Evolutionary conservation across 83 land plant genomes (phyloP), one percentile per base, ranked within the genome.

Genomic region (Picea abies): DNA sequence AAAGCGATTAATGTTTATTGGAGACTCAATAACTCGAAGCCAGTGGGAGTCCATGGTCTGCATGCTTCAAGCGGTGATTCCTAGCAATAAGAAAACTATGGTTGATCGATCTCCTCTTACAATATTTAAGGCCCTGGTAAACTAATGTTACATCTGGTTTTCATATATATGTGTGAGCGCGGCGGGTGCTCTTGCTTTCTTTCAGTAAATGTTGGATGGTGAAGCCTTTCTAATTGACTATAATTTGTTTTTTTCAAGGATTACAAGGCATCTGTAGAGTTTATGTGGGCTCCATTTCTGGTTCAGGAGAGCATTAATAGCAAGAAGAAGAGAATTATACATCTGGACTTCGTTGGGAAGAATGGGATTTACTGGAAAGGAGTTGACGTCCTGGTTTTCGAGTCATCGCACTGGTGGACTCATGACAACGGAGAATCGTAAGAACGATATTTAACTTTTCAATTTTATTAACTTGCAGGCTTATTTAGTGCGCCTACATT

Each of bases 321-420:
- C 56, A 22, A 82, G 19, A 80, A 60, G 26, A 80, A 88, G 76
- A 86, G 84, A 63, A 69, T 85, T 3, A 76, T 90, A 35, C 84
- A 84, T 23, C 60, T 94, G 70, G 96, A 94, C 79, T 81, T 66
- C 69, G 87, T 94, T 52, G 89, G 89, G 80, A 86, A 84, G 70
- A 88, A 89, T 79, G 93, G 89, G 22, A 84, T 73, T 25, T 84
- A 86, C 68, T 94, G 96, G 96, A 89, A 86, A 79, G 88, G 90
- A 79, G 91, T 87, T 47, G 86, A 94, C 65, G 67, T 90, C 56
- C 87, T 94, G 60, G 87, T 92, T 77, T 94, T 92, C 80, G 94
- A 92, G 77, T 86, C 96, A 15, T 93, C 95, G 56, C 96, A 94
- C 71, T 94, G 96, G 96, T 94, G 96, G 96, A 88, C 91, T 49